A percentile compares a stretch with the other conserved stretches of the same genome.
Conservation (phyloP, 2,329 filamentous ascomycete genomes). For the Coniella lustricola region DNA sequence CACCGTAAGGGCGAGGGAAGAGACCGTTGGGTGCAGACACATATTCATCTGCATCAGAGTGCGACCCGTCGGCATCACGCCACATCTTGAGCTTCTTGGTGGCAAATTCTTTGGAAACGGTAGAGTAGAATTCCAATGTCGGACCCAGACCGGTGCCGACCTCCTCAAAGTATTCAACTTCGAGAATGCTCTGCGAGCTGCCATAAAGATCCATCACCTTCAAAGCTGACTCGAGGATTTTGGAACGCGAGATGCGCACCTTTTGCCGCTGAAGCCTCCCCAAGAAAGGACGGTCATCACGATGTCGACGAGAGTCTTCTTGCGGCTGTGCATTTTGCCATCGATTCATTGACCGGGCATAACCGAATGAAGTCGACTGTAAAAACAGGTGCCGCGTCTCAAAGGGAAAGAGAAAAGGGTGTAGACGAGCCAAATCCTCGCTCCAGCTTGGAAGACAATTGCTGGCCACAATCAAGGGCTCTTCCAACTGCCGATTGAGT, state of each 20-base stretch:
- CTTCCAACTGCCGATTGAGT: conserved; percentile 91
- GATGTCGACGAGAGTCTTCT: conserved; percentile 73
- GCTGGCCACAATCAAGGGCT: conserved; percentile 93
- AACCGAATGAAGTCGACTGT: conserved; percentile 96
- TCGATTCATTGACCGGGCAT: conserved; percentile 91
- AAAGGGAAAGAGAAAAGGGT: conserved; percentile 96
- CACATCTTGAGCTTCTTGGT: conserved; percentile 97
- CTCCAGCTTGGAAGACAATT: conserved; percentile 95
- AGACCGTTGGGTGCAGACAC: conserved; percentile 78
- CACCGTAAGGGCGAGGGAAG: conserved; percentile 85
- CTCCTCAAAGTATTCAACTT: conserved; percentile 98
- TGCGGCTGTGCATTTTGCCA: conserved; percentile 89
- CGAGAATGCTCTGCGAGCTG: conserved; percentile 88
- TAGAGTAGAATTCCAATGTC: conserved; percentile 96
- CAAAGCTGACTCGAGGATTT: conserved; percentile 90
- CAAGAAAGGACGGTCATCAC: conserved; percentile 85
- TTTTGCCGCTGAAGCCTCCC: conserved; percentile 92
- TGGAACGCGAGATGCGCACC: conserved; percentile 90
- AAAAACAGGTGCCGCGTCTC: conserved; percentile 95
- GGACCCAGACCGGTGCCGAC: conserved; percentile 93
- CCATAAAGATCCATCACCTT: conserved; percentile 99
- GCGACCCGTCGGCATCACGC: conserved; percentile 71
- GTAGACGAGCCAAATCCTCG: conserved; percentile 85
- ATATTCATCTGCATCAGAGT: conserved; percentile 64
- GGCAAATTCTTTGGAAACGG: conserved; percentile 92